Evolutionary conservation across 2,329 filamentous ascomycete species (phyloP), one percentile per base, ranked within the genome.

Genomic region (Ophiostoma piceae): DNA sequence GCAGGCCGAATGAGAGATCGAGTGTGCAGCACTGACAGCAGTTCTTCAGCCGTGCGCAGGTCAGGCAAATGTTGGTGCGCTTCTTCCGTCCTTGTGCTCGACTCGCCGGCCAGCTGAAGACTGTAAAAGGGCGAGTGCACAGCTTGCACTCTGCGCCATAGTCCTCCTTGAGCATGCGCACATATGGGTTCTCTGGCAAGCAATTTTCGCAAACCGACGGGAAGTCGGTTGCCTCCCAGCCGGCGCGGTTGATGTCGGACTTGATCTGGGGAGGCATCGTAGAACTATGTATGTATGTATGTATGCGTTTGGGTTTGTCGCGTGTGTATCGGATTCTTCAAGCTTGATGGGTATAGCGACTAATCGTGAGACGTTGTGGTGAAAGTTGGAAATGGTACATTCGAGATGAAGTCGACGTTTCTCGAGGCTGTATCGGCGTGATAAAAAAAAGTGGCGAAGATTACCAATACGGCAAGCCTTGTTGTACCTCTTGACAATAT

Each of bases 21-120:
- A 99, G 89, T 92, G 98, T 98, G 83, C 95, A 99, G 81, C 90
- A 94, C 82, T 99, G 95, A 77, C 95, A 99, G 83, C 95, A 98
- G 82, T 99, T 99, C 82, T 99, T 99, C 74, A 98, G 85, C 64
- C 95, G 91, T 29, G 95, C 94, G 83, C 95, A 99, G 57, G 95
- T 99, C 32, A 99, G 84, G 79, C 95, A 99, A 76, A 98, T 96
- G 76, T 92, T 96, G 69, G 94, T 98, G 74, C 92, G 90, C 81
- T 96, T 97, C 79, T 94, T 94, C 72, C 94, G 91, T 35, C 93
- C 88, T 73, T 87, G 85, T 2, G 94, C 95, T 71, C 95, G 92
- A 78, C 96, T 94, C 73, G 92, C 89, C 76, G 94, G 94, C 94
- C 94, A 99, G 75, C 90, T 88, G 79, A 99, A 99, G 69, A 98